These are phyloP conservation scores for Hypericum perforatum DNA, from an alignment of 345 rosid genomes.

Conservation along the genomic window DNA sequence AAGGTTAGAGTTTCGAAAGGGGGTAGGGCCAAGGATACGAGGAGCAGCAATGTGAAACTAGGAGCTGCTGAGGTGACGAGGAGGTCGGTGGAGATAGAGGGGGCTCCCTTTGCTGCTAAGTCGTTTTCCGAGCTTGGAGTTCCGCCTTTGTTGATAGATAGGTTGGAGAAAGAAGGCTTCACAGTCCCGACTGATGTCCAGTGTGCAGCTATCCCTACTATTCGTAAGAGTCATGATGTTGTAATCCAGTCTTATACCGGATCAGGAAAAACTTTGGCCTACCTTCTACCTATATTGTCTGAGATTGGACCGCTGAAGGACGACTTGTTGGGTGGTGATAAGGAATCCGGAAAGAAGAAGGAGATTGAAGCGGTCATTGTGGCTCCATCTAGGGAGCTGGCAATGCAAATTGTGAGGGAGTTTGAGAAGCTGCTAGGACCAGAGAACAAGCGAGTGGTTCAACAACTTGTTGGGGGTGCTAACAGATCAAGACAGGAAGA, in stretches of 20 bases:
- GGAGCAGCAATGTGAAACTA: constrained; percentile 19
- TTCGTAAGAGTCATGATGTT: constrained; percentile 60
- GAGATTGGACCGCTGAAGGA: constrained; percentile 59
- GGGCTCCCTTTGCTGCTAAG: constrained; percentile 51
- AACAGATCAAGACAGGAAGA: constrained; percentile 95
- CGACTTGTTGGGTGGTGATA: constrained; percentile 22
- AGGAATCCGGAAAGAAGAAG: constrained; percentile 32
- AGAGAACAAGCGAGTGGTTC: constrained; percentile 61
- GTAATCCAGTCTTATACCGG: constrained; percentile 93
- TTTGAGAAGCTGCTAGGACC: constrained; percentile 79
- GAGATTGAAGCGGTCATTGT: constrained; percentile 83
- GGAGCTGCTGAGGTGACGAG: constrained; percentile 27
- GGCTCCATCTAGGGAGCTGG: constrained; percentile 94
- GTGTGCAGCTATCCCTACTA: constrained; percentile 67
- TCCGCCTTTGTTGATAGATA: constrained; percentile 48
- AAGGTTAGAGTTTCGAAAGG: constrained; percentile 26
- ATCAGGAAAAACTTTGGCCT: constrained; percentile 85
- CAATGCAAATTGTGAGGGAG: constrained; percentile 94
- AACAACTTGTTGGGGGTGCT: constrained; percentile 96
- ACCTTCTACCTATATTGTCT: constrained; percentile 75
- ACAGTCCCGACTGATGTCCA: constrained; percentile 79
- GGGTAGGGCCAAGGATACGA: constrained; percentile 24
- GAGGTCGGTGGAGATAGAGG: constrained; percentile 12
- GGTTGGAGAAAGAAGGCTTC: constrained; percentile 66
- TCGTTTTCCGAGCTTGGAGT: constrained; percentile 89